Conservation (phyloP, 768 basidiomycete genomes). For the Pisolithus marmoratus region DNA sequence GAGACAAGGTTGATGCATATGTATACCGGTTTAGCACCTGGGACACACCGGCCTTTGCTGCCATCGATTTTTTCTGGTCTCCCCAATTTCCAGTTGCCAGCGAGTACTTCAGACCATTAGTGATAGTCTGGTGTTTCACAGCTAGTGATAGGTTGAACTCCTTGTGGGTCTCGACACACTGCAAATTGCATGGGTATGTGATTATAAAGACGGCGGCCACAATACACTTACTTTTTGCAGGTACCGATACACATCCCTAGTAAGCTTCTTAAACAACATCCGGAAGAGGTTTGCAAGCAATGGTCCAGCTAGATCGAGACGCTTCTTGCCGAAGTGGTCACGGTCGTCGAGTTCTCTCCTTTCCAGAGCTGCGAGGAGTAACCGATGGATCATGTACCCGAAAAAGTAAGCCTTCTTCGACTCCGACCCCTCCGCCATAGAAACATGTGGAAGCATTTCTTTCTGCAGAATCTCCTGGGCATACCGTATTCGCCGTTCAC, state of each 20-base stretch:
- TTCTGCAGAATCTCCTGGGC: slow-evolving; percentile 98
- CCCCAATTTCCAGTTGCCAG: slow-evolving; percentile 99
- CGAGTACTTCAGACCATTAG: slow-evolving; percentile 96
- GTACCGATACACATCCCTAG: slow-evolving; percentile 95
- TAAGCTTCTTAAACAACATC: slow-evolving; percentile 94
- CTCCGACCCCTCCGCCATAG: slow-evolving; percentile 92
- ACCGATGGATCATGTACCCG: slow-evolving; percentile 98
- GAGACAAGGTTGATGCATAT: slow-evolving; percentile 96
- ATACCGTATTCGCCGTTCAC: slow-evolving; percentile 90
- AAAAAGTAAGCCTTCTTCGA: slow-evolving; percentile 99
- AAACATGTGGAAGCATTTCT: slow-evolving; percentile 97
- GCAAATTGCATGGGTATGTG: slow-evolving; percentile 7
- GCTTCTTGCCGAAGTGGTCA: slow-evolving; percentile 99
- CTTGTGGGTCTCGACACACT: slow-evolving; percentile 97
- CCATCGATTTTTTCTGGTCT: slow-evolving; percentile 98
- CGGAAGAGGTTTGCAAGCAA: slow-evolving; percentile 95
- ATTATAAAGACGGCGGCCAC: background rate
- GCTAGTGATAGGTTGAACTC: slow-evolving; percentile 89
- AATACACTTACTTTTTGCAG: slow-evolving; percentile 75
- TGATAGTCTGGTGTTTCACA: slow-evolving; percentile 95
- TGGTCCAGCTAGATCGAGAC: slow-evolving; percentile 93
- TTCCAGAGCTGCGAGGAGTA: slow-evolving; percentile 89
- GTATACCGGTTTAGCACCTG: slow-evolving; percentile 99
- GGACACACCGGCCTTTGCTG: slow-evolving; percentile 96
- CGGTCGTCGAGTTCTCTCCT: slow-evolving; percentile 96